Percentiles rank a stretch among this genome's conserved stretches.
phyloP scores from a whole-genome alignment of 2,329 filamentous ascomycete species.

The Penicillium freii region DNA sequence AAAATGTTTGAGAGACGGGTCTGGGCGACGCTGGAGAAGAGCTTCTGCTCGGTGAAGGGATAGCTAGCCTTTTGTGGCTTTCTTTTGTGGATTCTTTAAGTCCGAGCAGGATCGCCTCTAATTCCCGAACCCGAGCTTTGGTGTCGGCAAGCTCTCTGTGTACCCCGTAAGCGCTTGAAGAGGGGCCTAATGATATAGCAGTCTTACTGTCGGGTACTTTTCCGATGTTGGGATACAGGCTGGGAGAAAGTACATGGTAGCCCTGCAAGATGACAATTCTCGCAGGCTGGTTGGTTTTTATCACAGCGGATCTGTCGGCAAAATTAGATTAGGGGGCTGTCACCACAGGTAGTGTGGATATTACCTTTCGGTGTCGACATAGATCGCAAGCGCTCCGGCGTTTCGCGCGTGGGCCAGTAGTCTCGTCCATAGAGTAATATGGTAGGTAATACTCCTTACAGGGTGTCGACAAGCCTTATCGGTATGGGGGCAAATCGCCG shows the following conservation, averaged over 20 bases:
- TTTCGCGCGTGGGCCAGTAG: slow-evolving; percentile 4
- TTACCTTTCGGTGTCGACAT: slow-evolving; percentile 12
- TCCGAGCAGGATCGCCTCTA: slow-evolving; percentile 17
- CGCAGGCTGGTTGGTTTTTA: slow-evolving; percentile 24
- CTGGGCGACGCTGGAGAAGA: slow-evolving; percentile 3
- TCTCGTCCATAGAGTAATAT: slow-evolving; percentile 7
- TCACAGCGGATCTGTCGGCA: slow-evolving; percentile 27
- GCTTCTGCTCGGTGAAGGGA: slow-evolving; percentile 5
- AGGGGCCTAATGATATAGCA: neutral
- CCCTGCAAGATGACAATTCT: slow-evolving; percentile 22
- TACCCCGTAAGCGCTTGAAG: slow-evolving; percentile 3
- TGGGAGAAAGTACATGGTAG: slow-evolving; percentile 24
- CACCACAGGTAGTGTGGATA: neutral
- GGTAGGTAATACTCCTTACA: neutral
- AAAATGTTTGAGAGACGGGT: neutral
- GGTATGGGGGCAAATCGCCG: neutral
- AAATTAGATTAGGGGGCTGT: neutral
- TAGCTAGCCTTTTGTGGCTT: neutral
- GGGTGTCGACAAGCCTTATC: neutral
- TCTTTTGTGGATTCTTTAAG: slow-evolving; percentile 4
- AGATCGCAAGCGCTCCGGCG: slow-evolving; percentile 9
- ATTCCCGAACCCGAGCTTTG: slow-evolving; percentile 17
- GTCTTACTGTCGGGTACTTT: slow-evolving; percentile 23
- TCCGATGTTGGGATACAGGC: slow-evolving; percentile 11
- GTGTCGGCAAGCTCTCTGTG: slow-evolving; percentile 23